Base-by-base conservation (phyloP, 495 filamentous ascomycete species). In the Aspergillus diversus region DNA sequence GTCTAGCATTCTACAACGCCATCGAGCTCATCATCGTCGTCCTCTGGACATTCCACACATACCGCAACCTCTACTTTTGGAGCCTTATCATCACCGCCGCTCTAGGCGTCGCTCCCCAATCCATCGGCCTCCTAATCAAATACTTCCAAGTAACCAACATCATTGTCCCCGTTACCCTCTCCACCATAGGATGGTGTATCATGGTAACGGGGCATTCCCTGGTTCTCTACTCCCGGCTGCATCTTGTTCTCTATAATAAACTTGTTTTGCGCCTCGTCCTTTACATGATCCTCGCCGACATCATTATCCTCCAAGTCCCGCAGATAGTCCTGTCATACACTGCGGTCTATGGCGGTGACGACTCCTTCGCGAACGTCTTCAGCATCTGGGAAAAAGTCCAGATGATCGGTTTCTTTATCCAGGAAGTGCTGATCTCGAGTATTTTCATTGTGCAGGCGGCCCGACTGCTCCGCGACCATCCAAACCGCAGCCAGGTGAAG, bases 151-250 rank as follows among this genome's bases (percentile, higher is more conserved):
- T 76, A 55, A 69, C 67, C 39, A 66, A 63, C 47, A 76, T 64
- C 27, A 32, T 60, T 34, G 71, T 75, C 66, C 55, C 75, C 0
- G 69, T 79, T 12, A 72, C 73, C 9, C 68, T 83, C 48, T 67
- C 77, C 52, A 71, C 77, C 43, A 59, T 83, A 27, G 85, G 85
- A 11, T 89, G 86, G 87, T 73, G 74, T 5, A 61, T 68, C 39
- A 87, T 88, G 84, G 83, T 89, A 0, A 85, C 84, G 0, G 86
- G 85, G 35, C 86, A 88, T 70, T 85, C 84, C 13, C 68, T 89
- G 21, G 86, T 89, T 13, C 79, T 89, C 21, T 89, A 83, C 75
- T 89, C 86, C 4, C 82, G 87, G 37, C 76, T 89, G 2, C 83
- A 88, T 64, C 76, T 88, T 33, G 68, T 78, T 37, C 51, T 76